phyloP scores from a whole-genome alignment of 2,329 filamentous ascomycete genomes.

The Fonsecaea erecta region DNA sequence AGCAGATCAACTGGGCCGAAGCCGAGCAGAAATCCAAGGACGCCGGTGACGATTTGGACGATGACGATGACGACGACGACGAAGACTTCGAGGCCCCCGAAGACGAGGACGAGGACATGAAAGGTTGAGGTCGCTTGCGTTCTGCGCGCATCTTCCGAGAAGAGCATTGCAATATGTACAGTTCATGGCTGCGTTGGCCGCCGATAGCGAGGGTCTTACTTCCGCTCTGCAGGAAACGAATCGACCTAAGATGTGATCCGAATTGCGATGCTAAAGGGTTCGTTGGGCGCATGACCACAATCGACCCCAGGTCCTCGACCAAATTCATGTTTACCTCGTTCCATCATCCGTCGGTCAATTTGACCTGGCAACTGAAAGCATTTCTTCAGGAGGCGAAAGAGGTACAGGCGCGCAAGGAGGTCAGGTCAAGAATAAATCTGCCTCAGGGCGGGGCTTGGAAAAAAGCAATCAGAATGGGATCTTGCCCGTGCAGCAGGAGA shows the following conservation, averaged over 20 bases:
- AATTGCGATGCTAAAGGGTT: not conserved
- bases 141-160: not conserved
- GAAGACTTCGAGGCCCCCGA: constrained; percentile 40
- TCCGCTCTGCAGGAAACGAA: not conserved
- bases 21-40: constrained; percentile 83
- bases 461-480: not conserved
- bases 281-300: not conserved
- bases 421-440: not conserved
- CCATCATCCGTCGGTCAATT: not conserved
- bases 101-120: constrained; percentile 37
- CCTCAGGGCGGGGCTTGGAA: not conserved
- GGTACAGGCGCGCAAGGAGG: not conserved
- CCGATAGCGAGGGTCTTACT: not conserved
- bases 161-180: not conserved
- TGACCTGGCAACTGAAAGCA: not conserved
- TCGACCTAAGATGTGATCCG: not conserved
- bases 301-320: not conserved
- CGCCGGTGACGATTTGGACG: constrained; percentile 68
- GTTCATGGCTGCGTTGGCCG: not conserved
- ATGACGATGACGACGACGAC: constrained; percentile 64
- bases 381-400: not conserved
- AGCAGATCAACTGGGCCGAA: constrained; percentile 90
- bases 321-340: not conserved
- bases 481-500: not conserved
- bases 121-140: constrained; percentile 29